Evolutionary conservation across 441 rosid genomes (phyloP).

Genomic region (Erodium moschatum): DNA sequence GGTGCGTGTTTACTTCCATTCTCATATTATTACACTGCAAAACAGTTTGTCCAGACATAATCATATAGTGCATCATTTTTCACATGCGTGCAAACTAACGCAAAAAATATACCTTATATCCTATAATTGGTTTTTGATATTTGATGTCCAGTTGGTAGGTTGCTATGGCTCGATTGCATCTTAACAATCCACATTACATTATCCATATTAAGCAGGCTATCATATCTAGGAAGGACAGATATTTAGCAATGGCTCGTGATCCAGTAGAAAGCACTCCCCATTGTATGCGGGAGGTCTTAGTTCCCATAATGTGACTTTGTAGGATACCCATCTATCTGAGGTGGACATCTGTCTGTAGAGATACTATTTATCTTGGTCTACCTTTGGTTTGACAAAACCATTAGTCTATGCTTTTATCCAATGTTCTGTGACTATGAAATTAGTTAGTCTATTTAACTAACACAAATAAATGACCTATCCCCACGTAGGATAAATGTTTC

Average conservation of each 20-base stretch:
- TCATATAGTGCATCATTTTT: background rate
- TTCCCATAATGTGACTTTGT: too few relatives aligned
- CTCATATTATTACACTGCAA: slow-evolving; percentile 9
- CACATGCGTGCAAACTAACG: background rate
- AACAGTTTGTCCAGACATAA: background rate
- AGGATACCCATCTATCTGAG: too few relatives aligned
- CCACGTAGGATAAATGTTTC: background rate
- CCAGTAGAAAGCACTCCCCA: too few relatives aligned
- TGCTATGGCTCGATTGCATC: background rate
- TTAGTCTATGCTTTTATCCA: background rate
- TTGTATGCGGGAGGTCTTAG: too few relatives aligned
- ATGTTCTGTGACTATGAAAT: background rate
- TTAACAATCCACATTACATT: background rate
- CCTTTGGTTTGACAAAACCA: background rate
- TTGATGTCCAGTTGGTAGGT: slow-evolving; percentile 1
- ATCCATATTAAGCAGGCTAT: background rate
- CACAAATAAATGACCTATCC: background rate
- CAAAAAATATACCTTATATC: background rate
- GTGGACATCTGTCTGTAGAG: too few relatives aligned
- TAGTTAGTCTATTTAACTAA: background rate
- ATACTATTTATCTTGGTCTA: too few relatives aligned
- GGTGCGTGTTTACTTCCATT: slow-evolving; percentile 39
- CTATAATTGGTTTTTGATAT: background rate
- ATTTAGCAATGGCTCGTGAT: background rate
- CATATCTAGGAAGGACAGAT: background rate